These are phyloP conservation scores for Hypoxylon sp. DNA, from an alignment of 2,329 filamentous ascomycete species.

Conservation along the genomic window DNA sequence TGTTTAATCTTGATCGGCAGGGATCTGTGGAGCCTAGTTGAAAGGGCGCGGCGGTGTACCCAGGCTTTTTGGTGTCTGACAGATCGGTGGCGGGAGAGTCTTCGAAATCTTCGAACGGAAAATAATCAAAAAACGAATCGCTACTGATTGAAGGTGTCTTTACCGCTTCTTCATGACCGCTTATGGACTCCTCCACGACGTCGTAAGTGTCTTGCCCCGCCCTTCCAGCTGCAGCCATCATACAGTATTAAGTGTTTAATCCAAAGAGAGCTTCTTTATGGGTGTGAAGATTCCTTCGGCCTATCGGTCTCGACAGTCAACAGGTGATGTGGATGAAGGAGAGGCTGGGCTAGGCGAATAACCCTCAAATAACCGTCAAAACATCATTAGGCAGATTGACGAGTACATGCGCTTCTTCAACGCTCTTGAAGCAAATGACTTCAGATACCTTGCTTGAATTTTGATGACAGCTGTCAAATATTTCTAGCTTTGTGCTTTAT, in stretches of 20 bases:
- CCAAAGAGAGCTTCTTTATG: too few relatives aligned
- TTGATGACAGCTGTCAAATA: too few relatives aligned
- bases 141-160: neutral
- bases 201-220: neutral
- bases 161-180: conserved; percentile 4
- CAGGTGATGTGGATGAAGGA: too few relatives aligned
- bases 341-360: too few relatives aligned
- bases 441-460: too few relatives aligned
- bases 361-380: too few relatives aligned
- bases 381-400: too few relatives aligned
- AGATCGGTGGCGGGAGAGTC: neutral
- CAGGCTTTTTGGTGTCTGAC: neutral
- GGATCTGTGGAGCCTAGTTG: neutral
- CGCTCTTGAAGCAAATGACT: too few relatives aligned
- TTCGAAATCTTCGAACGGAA: conserved; percentile 25
- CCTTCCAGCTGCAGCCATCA: conserved; percentile 5
- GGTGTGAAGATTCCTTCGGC: too few relatives aligned
- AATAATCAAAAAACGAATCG: conserved; percentile 21
- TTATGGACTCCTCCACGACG: conserved; percentile 4
- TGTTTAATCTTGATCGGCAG: conserved; percentile 1
- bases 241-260: neutral
- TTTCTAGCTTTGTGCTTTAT: conserved; percentile 8
- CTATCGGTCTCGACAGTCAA: too few relatives aligned
- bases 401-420: too few relatives aligned
- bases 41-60: neutral